These are phyloP conservation scores for Firmiana major DNA, from an alignment of 345 rosid species.

Conservation along the genomic window DNA sequence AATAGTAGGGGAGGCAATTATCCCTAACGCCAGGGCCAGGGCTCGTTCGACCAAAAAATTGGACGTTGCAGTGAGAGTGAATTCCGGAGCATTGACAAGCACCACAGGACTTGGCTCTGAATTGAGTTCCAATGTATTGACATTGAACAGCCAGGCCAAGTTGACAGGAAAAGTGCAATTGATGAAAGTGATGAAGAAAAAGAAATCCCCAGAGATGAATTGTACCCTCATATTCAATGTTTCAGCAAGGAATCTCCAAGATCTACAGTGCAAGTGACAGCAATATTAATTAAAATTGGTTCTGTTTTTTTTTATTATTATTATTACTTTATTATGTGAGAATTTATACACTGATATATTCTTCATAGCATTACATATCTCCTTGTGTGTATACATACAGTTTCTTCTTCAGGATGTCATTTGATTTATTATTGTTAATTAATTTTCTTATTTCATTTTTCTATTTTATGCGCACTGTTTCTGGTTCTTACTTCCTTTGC, in stretches of 20 bases:
- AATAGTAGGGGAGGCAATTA: conserved; percentile 21
- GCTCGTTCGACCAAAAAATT: conserved; percentile 25
- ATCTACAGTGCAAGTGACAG: conserved; percentile 22
- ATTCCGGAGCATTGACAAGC: conserved; percentile 14
- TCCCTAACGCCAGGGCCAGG: conserved; percentile 22
- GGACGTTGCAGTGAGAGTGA: conserved; percentile 21
- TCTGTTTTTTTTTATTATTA: not conserved
- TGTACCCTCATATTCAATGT: conserved; percentile 34
- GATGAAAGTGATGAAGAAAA: conserved; percentile 28
- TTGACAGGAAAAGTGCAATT: conserved; percentile 37
- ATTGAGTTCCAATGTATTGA: conserved; percentile 29
- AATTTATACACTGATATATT: not conserved
- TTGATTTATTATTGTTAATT: too few relatives aligned
- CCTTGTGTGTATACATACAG: not conserved
- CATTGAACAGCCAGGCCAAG: conserved; percentile 24
- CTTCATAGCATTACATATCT: not conserved
- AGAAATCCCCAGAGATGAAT: conserved; percentile 30
- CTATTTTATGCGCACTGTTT: not conserved
- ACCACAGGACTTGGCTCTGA: conserved; percentile 22
- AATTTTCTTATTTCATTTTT: not conserved
- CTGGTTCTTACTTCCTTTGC: not conserved
- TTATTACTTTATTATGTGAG: not conserved
- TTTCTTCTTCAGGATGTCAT: too few relatives aligned
- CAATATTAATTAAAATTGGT: not conserved
- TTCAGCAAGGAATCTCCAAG: conserved; percentile 9